A percentile compares a stretch with the other conserved stretches of the same genome.
Evolutionary conservation across 192 early-diverging fungal species (phyloP).

Genomic region (Backusella sp.): DNA sequence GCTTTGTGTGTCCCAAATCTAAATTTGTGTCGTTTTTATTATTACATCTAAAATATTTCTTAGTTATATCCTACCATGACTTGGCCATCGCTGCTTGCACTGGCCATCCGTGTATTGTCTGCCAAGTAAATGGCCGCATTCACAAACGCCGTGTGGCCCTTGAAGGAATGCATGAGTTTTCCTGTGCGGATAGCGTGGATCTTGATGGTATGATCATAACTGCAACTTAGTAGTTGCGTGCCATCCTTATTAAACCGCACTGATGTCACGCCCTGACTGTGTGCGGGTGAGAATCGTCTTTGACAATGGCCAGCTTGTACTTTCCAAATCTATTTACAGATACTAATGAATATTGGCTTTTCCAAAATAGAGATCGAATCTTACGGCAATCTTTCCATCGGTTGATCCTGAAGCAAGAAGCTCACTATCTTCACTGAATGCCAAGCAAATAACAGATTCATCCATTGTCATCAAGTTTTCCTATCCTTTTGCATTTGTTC

Average conservation of each 20-base stretch:
- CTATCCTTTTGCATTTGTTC: conserved; percentile 32
- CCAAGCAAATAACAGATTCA: conserved; percentile 72
- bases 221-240: conserved; percentile 75
- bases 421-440: conserved; percentile 76
- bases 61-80: conserved; percentile 75
- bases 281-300: conserved; percentile 79
- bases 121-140: conserved; percentile 74
- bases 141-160: conserved; percentile 89
- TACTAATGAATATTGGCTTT: not conserved
- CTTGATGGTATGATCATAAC: conserved; percentile 77
- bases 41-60: too few relatives aligned
- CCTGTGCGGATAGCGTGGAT: conserved; percentile 91
- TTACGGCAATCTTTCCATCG: conserved; percentile 83
- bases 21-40: conserved; percentile 8
- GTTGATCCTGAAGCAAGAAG: conserved; percentile 80
- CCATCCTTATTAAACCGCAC: conserved; percentile 78
- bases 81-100: conserved; percentile 82
- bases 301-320: conserved; percentile 71
- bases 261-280: conserved; percentile 81
- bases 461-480: conserved; percentile 94
- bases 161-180: conserved; percentile 85
- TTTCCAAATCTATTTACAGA: conserved; percentile 68
- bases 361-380: not conserved
- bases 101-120: conserved; percentile 70
- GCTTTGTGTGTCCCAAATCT: conserved; percentile 86